Base-by-base conservation (phyloP, 768 basidiomycete genomes). In the Boletus speciosus region DNA sequence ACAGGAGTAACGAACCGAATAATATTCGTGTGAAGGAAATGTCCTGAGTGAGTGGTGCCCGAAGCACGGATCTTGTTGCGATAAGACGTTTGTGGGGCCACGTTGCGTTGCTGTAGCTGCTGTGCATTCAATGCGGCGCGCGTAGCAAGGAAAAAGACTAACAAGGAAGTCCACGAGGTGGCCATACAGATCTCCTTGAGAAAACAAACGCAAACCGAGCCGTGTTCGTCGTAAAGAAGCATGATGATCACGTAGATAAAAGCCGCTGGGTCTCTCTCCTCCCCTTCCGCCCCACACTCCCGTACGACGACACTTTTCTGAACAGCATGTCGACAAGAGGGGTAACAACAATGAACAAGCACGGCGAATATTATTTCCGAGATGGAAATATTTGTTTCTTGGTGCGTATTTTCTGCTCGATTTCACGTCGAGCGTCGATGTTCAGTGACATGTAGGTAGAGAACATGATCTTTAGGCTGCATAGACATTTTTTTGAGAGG, bases 361-460 rank as follows among this genome's bases (percentile, higher is more conserved):
- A 73, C 38, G 56, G 64, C 0, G 64, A 74, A 0, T 87, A 81
- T 54, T 86, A 82, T 49, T 63, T 87, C 11, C 65, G 71, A 0
- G 78, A 78, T 1, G 86, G 79, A 0, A 84, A 85, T 59, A 58
- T 85, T 0, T 74, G 73, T 3, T 77, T 86, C 52, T 49, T 82
- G 27, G 85, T 85, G 57, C 50, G 79, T 63, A 1, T n/a, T 31
- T 6, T 4, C 19, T 7, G 11, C 29, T 25, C 5, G 4, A 44
- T 39, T 5, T 25, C 6, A 29, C 41, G 27, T 47, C 29, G 32
- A 39, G 14, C 1, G 37, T 10, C 41, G 41, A 50, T 35, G 10
- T 5, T 21, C 14, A 10, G 27, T 5, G 15, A 23, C 8, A 43
- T 36, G 1, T 40, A 78, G 77, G 72, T 75, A 0, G 67, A 74